Conservation (phyloP, 345 rosid genomes). For the Rhodamnia rubescens region DNA sequence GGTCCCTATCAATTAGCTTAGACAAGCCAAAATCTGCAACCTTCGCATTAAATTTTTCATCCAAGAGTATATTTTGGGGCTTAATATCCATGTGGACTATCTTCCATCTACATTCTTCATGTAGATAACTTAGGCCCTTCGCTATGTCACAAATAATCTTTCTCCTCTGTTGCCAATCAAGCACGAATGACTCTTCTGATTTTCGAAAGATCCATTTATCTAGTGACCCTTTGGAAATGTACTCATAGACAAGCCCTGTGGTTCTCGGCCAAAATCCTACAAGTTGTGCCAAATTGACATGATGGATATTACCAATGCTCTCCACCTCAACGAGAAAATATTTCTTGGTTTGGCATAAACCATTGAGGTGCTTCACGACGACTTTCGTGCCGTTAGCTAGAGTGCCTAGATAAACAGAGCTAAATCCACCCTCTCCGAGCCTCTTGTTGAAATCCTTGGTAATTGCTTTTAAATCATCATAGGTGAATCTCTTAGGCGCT, state of each 20-base stretch:
- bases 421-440: neutral
- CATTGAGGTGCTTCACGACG: neutral
- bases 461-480: neutral
- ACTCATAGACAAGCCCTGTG: too few relatives aligned
- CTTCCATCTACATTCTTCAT: slow-evolving; percentile 10
- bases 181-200: neutral
- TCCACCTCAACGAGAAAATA: neutral
- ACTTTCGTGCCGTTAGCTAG: neutral
- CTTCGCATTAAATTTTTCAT: neutral
- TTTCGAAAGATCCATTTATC: slow-evolving; percentile 9
- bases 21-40: neutral
- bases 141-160: slow-evolving; percentile 17
- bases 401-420: neutral
- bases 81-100: neutral
- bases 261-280: too few relatives aligned
- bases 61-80: neutral
- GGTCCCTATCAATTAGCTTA: neutral
- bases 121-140: slow-evolving; percentile 23
- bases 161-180: slow-evolving; percentile 11
- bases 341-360: neutral
- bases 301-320: slow-evolving; percentile 2
- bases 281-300: neutral
- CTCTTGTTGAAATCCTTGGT: neutral
- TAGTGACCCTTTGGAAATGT: slow-evolving; percentile 11
- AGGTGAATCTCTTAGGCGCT: neutral